phyloP scores from a whole-genome alignment of 495 filamentous ascomycete genomes.

The Glonium stellatum region DNA sequence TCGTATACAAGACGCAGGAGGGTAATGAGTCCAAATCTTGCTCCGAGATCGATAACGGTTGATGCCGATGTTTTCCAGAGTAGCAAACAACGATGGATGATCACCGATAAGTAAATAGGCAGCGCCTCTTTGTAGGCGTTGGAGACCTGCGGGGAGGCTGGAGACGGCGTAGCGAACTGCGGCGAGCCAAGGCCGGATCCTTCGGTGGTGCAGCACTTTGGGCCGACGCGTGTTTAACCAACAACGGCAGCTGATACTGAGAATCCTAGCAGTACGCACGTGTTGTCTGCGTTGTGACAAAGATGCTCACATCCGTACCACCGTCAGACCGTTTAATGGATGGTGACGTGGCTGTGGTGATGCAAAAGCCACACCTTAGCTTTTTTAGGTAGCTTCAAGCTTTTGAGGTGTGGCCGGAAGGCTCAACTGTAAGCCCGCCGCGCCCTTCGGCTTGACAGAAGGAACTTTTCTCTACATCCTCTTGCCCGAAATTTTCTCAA shows the following conservation, averaged over 20 bases:
- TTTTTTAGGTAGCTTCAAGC: background rate
- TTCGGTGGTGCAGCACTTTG: background rate
- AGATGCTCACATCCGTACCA: too few species aligned
- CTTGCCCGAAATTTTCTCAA: background rate
- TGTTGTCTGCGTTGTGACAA: too few species aligned
- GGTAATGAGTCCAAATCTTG: background rate
- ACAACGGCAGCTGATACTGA: background rate
- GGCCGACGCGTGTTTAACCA: background rate
- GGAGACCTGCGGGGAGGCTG: background rate
- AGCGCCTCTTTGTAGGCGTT: background rate
- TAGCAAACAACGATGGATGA: background rate
- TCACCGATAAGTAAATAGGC: background rate
- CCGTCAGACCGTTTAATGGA: too few species aligned
- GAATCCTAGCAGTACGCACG: background rate
- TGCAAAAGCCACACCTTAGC: too few species aligned
- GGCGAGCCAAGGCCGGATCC: conserved; percentile 2
- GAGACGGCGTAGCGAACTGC: background rate
- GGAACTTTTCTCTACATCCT: background rate
- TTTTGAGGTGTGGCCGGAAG: background rate
- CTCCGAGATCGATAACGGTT: background rate
- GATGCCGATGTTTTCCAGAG: background rate
- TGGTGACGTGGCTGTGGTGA: too few species aligned
- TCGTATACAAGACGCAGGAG: background rate
- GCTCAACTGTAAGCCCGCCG: background rate
- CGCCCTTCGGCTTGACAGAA: conserved; percentile 12